A percentile compares a stretch with the other conserved stretches of the same genome.
These are phyloP conservation scores for Aspergillus flavus DNA, from an alignment of 2,329 filamentous ascomycete species.

Conservation along the genomic window DNA sequence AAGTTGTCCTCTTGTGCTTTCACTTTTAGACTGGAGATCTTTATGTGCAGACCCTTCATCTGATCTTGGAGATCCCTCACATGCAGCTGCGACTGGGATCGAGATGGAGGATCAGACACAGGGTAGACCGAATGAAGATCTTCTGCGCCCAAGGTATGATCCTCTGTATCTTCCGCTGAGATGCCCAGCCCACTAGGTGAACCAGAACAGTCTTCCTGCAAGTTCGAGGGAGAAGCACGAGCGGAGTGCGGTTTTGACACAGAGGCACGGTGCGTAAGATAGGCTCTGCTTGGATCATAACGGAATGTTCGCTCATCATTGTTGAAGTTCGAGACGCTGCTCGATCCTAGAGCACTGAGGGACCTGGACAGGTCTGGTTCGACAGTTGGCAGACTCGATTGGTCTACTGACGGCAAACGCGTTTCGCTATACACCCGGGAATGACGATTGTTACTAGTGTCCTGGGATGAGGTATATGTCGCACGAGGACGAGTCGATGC, in stretches of 20 bases:
- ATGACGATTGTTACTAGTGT: slow-evolving; percentile 52
- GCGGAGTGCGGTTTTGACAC: slow-evolving; percentile 42
- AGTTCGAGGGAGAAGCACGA: slow-evolving; percentile 7
- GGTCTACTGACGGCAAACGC: slow-evolving; percentile 49
- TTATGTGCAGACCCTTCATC: slow-evolving; percentile 81
- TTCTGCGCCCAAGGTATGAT: slow-evolving; percentile 32
- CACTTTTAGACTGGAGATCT: slow-evolving; percentile 77
- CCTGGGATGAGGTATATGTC: slow-evolving; percentile 38
- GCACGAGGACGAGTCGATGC: slow-evolving; percentile 51
- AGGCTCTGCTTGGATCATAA: slow-evolving; percentile 33
- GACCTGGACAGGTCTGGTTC: slow-evolving; percentile 58
- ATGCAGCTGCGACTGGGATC: slow-evolving; percentile 72
- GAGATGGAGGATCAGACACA: slow-evolving; percentile 53
- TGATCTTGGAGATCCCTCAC: slow-evolving; percentile 78
- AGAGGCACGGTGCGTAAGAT: slow-evolving; percentile 37
- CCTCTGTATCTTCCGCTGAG: slow-evolving; percentile 25
- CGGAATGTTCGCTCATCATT: slow-evolving; percentile 38
- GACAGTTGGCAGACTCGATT: slow-evolving; percentile 27
- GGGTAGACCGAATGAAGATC: slow-evolving; percentile 41
- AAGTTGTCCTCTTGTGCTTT: slow-evolving; percentile 78
- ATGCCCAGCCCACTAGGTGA: slow-evolving; percentile 32
- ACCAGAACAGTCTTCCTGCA: slow-evolving; percentile 21
- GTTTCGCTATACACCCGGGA: slow-evolving; percentile 65
- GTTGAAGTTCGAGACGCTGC: slow-evolving; percentile 33
- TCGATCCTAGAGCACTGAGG: slow-evolving; percentile 59